These are phyloP conservation scores for Pestalotiopsis fici DNA, from an alignment of 2,329 filamentous ascomycete genomes.

Conservation along the genomic window DNA sequence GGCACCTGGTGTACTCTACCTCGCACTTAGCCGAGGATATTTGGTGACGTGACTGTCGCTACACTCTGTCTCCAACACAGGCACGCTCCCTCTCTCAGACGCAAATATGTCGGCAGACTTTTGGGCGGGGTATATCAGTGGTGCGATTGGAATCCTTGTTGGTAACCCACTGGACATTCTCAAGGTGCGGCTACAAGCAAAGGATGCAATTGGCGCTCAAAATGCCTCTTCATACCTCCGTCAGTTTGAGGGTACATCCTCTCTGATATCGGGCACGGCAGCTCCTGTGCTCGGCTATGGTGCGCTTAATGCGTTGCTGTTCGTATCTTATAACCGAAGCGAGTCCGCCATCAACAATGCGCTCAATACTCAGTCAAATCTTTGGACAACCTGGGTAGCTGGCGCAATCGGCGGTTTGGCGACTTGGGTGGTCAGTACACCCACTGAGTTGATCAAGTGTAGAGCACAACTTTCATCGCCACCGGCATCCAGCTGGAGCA, in stretches of 20 bases:
- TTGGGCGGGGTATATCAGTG: conserved; percentile 68
- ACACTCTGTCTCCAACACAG: not conserved
- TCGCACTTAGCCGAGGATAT: not conserved
- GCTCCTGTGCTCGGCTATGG: conserved; percentile 89
- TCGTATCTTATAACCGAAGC: conserved; percentile 88
- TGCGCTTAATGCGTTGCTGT: conserved; percentile 86
- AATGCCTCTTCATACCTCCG: conserved; percentile 23
- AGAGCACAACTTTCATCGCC: conserved; percentile 68
- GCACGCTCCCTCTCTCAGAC: not conserved
- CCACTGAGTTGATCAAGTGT: conserved; percentile 90
- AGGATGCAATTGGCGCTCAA: conserved; percentile 27
- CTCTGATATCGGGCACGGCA: conserved; percentile 66
- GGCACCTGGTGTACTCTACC: not conserved
- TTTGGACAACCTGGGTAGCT: conserved; percentile 74
- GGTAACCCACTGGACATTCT: conserved; percentile 81
- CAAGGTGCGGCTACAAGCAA: conserved; percentile 75
- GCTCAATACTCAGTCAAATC: conserved; percentile 40
- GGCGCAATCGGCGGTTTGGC: conserved; percentile 82
- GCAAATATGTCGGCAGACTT: conserved; percentile 81
- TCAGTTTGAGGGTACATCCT: conserved; percentile 35
- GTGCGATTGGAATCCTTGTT: conserved; percentile 70
- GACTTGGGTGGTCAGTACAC: conserved; percentile 83
- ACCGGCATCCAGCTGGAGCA: conserved; percentile 59
- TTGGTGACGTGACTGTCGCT: not conserved
- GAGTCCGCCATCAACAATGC: conserved; percentile 58